Evolutionary conservation across 75 land plant species (phyloP).

Genomic region (Pinus tabuliformis): DNA sequence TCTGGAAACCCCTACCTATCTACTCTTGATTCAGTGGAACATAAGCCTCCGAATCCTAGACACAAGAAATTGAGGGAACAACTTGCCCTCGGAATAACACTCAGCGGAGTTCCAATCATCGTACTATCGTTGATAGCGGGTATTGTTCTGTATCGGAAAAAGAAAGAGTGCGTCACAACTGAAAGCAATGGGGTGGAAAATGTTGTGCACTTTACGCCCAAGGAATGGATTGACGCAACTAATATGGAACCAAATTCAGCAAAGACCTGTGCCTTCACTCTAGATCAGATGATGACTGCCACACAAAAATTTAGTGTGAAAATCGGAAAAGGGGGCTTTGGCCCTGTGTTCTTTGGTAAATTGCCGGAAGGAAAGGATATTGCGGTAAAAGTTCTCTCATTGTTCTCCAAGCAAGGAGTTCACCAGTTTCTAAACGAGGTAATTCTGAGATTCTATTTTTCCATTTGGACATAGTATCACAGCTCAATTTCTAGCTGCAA

Average conservation of each 20-base stretch:
- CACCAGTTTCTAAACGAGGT: constrained; percentile 49
- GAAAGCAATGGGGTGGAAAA: neutral
- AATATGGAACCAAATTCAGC: neutral
- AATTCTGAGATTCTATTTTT: neutral
- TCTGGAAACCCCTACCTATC: neutral
- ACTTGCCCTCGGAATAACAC: neutral
- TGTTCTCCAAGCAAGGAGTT: constrained; percentile 36
- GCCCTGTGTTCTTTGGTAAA: constrained; percentile 39
- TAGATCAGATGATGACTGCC: constrained; percentile 37
- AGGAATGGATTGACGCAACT: neutral
- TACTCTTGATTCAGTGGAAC: too few species aligned
- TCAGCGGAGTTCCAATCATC: neutral
- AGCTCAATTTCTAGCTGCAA: neutral
- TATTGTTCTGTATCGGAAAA: neutral
- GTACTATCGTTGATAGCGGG: neutral
- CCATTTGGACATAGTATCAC: neutral
- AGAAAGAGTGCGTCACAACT: neutral
- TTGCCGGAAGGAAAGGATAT: constrained; percentile 35
- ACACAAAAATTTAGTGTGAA: constrained; percentile 44
- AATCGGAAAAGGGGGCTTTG: constrained; percentile 52
- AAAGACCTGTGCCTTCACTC: constrained; percentile 18
- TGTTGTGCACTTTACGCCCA: neutral
- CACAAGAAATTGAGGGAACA: neutral
- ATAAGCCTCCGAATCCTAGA: too few species aligned
- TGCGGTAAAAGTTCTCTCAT: constrained; percentile 42